These are phyloP conservation scores for Apophysomyces ossiformis DNA, from an alignment of 371 early-diverging fungal genomes.

Conservation along the genomic window DNA sequence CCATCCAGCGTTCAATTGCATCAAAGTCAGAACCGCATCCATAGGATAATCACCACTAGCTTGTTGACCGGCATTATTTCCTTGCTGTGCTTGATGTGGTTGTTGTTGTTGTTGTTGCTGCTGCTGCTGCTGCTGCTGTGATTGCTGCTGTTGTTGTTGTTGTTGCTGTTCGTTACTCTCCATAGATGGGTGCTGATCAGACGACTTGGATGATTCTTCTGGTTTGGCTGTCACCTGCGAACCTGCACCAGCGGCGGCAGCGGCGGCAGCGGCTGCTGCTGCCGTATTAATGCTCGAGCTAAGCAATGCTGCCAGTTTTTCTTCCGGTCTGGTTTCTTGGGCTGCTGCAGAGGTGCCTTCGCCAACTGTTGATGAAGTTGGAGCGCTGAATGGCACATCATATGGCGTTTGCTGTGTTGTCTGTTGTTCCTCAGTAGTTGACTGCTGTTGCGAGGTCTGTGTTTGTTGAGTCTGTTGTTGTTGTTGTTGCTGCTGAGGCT, in stretches of 20 bases:
- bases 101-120: conserved; percentile 3
- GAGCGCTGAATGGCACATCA: conserved; percentile 2
- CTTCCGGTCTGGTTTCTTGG: background rate
- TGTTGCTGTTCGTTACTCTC: background rate
- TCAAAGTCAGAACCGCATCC: conserved; percentile 52
- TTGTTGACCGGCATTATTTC: background rate
- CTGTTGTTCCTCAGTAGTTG: background rate
- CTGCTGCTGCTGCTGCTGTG: background rate
- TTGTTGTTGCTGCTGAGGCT: conserved; percentile 9
- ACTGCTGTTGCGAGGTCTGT: background rate
- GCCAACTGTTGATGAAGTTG: background rate
- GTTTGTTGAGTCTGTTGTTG: background rate
- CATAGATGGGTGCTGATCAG: background rate
- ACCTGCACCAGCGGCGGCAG: background rate
- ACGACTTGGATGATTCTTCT: background rate
- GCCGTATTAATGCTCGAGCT: conserved; percentile 6
- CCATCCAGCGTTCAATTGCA: conserved; percentile 51
- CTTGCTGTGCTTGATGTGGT: background rate
- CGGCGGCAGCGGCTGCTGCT: background rate
- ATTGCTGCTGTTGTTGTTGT: background rate
- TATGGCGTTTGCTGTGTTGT: background rate
- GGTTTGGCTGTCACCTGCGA: background rate
- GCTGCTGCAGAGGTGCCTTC: background rate
- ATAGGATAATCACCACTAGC: conserved; percentile 40
- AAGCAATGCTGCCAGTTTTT: conserved; percentile 1